A percentile compares a stretch with the other conserved stretches of the same genome.
phyloP scores from a whole-genome alignment of 202 grass and related monocot genomes.

The Setaria viridis region DNA sequence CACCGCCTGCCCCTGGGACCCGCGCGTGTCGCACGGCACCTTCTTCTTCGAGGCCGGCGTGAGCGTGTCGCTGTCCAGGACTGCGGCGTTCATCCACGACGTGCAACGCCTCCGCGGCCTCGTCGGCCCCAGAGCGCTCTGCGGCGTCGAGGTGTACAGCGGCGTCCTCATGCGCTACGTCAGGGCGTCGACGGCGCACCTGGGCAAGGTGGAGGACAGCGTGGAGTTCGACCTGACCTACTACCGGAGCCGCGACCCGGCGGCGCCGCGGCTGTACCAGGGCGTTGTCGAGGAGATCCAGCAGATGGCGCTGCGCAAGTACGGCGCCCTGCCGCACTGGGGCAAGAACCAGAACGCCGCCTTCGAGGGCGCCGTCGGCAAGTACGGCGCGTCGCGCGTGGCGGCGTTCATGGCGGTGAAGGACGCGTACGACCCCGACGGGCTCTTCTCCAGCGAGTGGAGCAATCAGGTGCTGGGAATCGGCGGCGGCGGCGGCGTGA shows the following conservation, averaged over 20 bases:
- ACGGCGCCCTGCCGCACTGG: constrained; percentile 71
- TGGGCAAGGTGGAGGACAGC: constrained; percentile 53
- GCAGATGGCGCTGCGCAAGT: constrained; percentile 73
- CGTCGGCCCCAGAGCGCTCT: constrained; percentile 34
- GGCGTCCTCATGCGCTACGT: constrained; percentile 61
- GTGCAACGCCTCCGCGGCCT: constrained; percentile 57
- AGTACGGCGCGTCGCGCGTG: neutral
- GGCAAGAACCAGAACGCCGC: constrained; percentile 76
- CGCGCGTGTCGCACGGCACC: constrained; percentile 10
- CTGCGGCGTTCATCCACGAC: constrained; percentile 48
- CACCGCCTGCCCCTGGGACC: constrained; percentile 62
- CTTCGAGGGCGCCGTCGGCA: constrained; percentile 44
- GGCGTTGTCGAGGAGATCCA: constrained; percentile 61
- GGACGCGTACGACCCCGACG: constrained; percentile 46
- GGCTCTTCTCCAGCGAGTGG: constrained; percentile 68
- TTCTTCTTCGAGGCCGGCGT: constrained; percentile 48
- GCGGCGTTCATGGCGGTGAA: constrained; percentile 58
- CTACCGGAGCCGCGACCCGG: constrained; percentile 54
- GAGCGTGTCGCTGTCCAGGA: constrained; percentile 48
- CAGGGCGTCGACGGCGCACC: constrained; percentile 49
- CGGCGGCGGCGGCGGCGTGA: neutral
- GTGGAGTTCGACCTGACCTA: constrained; percentile 71
- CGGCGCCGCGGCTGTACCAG: constrained; percentile 24
- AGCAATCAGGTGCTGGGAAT: constrained; percentile 63
- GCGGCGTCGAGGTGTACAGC: constrained; percentile 8